Conservation (phyloP, 129 eudicot species). For the Tagetes erecta region DNA sequence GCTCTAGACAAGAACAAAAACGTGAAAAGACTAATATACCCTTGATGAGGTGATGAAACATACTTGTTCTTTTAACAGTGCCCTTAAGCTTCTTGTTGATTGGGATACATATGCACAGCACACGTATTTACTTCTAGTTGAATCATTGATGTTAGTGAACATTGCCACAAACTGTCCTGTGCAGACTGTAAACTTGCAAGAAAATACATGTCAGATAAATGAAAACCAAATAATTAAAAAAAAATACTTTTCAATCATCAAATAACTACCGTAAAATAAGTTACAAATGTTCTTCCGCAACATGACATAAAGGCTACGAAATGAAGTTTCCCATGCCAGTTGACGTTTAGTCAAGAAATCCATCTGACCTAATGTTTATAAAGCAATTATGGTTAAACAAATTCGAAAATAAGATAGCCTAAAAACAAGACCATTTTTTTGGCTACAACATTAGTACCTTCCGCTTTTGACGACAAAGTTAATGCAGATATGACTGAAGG, state of each 20-base stretch:
- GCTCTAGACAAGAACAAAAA: neutral
- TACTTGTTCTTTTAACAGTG: conserved; percentile 30
- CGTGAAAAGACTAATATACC: neutral
- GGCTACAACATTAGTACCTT: conserved; percentile 45
- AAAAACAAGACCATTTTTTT: neutral
- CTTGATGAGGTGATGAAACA: conserved; percentile 3
- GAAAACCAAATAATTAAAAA: neutral
- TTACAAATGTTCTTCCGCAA: conserved; percentile 58
- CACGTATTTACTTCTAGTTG: conserved; percentile 34
- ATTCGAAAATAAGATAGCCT: neutral
- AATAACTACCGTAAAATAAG: conserved; percentile 67
- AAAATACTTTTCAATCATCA: neutral
- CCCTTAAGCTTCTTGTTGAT: conserved; percentile 31
- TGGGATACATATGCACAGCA: conserved; percentile 81
- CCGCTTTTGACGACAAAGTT: conserved; percentile 41
- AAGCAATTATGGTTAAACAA: conserved; percentile 17
- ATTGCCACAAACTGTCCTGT: conserved; percentile 66
- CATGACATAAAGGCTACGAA: conserved; percentile 83
- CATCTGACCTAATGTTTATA: conserved; percentile 43
- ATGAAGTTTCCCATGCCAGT: conserved; percentile 78
- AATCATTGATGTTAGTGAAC: conserved; percentile 23
- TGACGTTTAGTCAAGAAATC: conserved; percentile 78
- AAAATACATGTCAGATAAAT: neutral
- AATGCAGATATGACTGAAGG: conserved; percentile 64
- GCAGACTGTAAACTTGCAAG: conserved; percentile 59